Evolutionary conservation across 2,329 filamentous ascomycete species (phyloP), one percentile per base, ranked within the genome.

Genomic region (Aureobasidium zeae): DNA sequence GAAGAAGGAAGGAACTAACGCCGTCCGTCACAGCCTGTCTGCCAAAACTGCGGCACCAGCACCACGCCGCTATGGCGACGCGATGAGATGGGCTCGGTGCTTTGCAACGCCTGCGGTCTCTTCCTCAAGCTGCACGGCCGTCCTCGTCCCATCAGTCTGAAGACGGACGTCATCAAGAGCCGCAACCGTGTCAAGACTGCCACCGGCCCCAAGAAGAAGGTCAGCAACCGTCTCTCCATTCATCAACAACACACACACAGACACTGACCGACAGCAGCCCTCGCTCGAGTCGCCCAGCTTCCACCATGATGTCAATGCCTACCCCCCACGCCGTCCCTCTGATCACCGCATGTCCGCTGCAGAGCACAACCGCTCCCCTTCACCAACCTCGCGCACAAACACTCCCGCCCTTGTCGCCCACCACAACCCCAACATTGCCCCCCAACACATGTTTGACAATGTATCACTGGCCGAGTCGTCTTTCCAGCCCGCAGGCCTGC

Each of bases 91-190:
- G 91, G 91, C 53, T 83, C 87, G 1, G 89, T 98, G 26, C 82
- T 98, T 41, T 98, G 91, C 79, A 98, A 98, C 68, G 91, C 91
- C 58, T 98, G 91, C 66, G 91, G 91, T 48, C 76, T 98, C 46
- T 98, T 96, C 66, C 76, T 96, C 57, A 98, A 98, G 74, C 75
- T 98, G 54, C 91, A 98, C 63, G 88, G 88, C 51, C 83, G 88
- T 19, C 79, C 91, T 48, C 81, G 91, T 45, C 91, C 91, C 54
- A 95, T 94, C 63, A 94, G 86, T 55, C 76, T 98, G 56, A 98
- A 98, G 74, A 96, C 91, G 36, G 91, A 98, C 71, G 89, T 96
- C 54, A 98, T 98, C 70, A 98, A 98, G 73, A 95, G 88, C 70
- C 86, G 91, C 58, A 98, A 98, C 67, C 81, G 91, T 52, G 89